phyloP scores from a whole-genome alignment of 2,329 filamentous ascomycete species.

The Arthroderma uncinatum region DNA sequence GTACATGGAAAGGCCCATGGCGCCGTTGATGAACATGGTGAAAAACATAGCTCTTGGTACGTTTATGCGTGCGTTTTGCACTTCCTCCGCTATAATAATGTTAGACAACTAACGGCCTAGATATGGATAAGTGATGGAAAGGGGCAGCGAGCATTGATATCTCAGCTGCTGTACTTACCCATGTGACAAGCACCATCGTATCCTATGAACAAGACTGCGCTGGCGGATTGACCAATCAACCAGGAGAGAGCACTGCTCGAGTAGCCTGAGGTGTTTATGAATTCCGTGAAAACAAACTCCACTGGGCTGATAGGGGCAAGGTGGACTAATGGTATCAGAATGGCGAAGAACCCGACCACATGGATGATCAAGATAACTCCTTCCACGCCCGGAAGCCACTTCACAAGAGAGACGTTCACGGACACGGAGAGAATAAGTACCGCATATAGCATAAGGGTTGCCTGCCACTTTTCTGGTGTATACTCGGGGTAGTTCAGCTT shows the following conservation, averaged over 20 bases:
- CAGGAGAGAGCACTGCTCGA: not conserved
- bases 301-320: not conserved
- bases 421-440: conserved; percentile 22
- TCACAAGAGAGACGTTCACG: conserved; percentile 19
- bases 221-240: conserved; percentile 4
- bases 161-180: not conserved
- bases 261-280: conserved; percentile 2
- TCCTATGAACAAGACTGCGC: conserved; percentile 6
- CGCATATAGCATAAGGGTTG: conserved; percentile 28
- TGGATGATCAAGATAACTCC: conserved; percentile 26
- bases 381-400: conserved; percentile 23
- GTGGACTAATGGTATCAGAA: conserved; percentile 30
- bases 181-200: conserved; percentile 7
- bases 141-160: not conserved
- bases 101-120: not conserved
- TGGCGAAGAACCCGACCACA: conserved; percentile 33
- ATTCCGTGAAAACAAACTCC: conserved; percentile 2
- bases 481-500: conserved; percentile 24
- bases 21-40: conserved; percentile 27
- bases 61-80: conserved; percentile 25
- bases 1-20: conserved; percentile 26
- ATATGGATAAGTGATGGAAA: not conserved
- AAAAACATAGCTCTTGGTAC: conserved; percentile 29
- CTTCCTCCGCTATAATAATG: conserved; percentile 24
- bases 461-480: conserved; percentile 26